Percentiles rank a stretch among this genome's conserved stretches.
Evolutionary conservation across 2,329 filamentous ascomycete genomes (phyloP).

Genomic region (Talaromyces marneffei): DNA sequence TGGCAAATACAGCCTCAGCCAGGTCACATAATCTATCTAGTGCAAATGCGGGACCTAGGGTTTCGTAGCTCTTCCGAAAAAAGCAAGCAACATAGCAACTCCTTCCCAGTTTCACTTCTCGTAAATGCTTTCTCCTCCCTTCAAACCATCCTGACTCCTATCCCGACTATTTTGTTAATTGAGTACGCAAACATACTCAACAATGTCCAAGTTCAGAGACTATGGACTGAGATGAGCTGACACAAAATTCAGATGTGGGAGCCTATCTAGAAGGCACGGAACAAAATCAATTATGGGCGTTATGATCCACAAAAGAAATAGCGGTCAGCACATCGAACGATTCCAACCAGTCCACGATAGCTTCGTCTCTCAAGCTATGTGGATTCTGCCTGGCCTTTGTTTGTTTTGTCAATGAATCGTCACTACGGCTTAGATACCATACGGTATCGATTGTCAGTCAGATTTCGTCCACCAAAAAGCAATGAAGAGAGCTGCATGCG

Average conservation of each 20-base stretch:
- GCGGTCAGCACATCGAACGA: neutral
- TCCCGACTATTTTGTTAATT: neutral
- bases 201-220: neutral
- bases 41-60: neutral
- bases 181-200: neutral
- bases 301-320: neutral
- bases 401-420: neutral
- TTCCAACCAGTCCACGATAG: neutral
- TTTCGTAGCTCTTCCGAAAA: neutral
- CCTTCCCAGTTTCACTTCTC: neutral
- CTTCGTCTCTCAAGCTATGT: neutral
- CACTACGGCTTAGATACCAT: neutral
- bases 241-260: neutral
- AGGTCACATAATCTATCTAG: neutral
- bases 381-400: neutral
- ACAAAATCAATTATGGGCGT: neutral
- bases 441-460: neutral
- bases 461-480: neutral
- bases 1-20: neutral
- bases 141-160: neutral
- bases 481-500: neutral
- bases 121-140: neutral
- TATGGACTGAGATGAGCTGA: neutral
- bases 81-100: neutral
- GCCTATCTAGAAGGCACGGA: neutral